Base-by-base conservation (phyloP, 2,329 filamentous ascomycete genomes). In the Curvularia verruculosa region DNA sequence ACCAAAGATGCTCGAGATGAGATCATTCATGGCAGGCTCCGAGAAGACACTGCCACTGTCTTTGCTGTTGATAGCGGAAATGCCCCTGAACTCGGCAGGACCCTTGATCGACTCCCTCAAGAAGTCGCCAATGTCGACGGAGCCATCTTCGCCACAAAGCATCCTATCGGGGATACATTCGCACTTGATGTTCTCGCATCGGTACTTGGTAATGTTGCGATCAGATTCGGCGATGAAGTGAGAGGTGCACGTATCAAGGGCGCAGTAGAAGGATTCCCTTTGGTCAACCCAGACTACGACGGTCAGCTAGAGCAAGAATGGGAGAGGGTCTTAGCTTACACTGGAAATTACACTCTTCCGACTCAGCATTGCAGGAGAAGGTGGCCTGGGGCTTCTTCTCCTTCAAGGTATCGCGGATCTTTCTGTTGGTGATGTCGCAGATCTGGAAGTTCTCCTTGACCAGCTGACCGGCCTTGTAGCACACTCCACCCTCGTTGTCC, bases 361-460 rank as follows among this genome's bases (percentile, higher is more conserved):
- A 82, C 49, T 90, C 86, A 34, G 85, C 86, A 70, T 93, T 87
- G 77, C 95, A 99, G 28, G 89, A 92, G 73, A 99, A 99, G 0
- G 95, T 99, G 23, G 96, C 95, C 76, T 99, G 90, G 0, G 95
- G 93, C 56, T 91, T 89, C 77, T 92, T 86, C 43, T 89, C 88
- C 68, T 92, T 90, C 47, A 99, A 84, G 72, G 94, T 87, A 60
- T 93, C 87, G 53, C 94, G 82, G 71, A 99, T 99, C 81, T 96
- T 95, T 76, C 87, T 86, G 80, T 99, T 99, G 54, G 93, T 98
- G 64, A 99, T 95, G 76, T 96, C 91, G 79, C 95, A 99, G 81
- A 96, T 95, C 79, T 99, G 96, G 79, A 92, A 94, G 80, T 98
- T 99, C 78, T 96, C 87, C 68, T 95, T 92, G 61, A 98, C 89